Base-by-base conservation (phyloP, 2,329 filamentous ascomycete species). In the Fusarium begoniae region DNA sequence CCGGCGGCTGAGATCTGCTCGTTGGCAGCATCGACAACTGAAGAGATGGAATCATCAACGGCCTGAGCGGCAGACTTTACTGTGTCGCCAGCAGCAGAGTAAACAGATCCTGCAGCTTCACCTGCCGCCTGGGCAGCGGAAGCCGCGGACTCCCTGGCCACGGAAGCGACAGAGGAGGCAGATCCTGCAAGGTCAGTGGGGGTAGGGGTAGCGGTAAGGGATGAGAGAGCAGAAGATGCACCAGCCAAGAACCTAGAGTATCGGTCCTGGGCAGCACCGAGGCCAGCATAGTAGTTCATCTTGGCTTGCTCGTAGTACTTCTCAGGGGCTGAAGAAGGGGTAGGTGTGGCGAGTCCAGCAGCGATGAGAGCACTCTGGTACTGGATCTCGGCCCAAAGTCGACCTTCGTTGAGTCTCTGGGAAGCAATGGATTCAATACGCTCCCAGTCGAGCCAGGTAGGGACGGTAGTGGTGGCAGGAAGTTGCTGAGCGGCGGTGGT, bases 191-290 rank as follows among this genome's bases (percentile, higher is more conserved):
- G 71, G n/a, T 88, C 77, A 56, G 90, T 91, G 13, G 90, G 87
- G 0, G 89, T 91, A 22, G 90, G 89, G 17, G 90, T 89, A 12
- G 90, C 90, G 2, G 87, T 89, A 44, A 87, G 69, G 5, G 85
- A 86, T 63, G 90, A 91, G 45, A 94, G 85, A 26, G 91, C 93
- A 41, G 88, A 90, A 15, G 92, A 94, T 13, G 93, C 94, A 9
- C 91, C 90, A 18, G 87, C 87, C 5, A 96, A 74, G 78, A 96
- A 96, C 56, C 92, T 91, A 10, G 91, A 90, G 81, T 96, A 96
- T 43, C 92, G 90, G 48, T 91, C 93, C 77, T 97, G 92, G 2
- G 94, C 94, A 50, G 94, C 82, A 35, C 94, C 94, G 30, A 96
- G 82, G 17, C 92, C 93, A 72, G 94, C 92, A 76, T 94, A 95